These are phyloP conservation scores for Breviolum minutum DNA, from an alignment of 73 alveolate genomes.

Conservation along the genomic window DNA sequence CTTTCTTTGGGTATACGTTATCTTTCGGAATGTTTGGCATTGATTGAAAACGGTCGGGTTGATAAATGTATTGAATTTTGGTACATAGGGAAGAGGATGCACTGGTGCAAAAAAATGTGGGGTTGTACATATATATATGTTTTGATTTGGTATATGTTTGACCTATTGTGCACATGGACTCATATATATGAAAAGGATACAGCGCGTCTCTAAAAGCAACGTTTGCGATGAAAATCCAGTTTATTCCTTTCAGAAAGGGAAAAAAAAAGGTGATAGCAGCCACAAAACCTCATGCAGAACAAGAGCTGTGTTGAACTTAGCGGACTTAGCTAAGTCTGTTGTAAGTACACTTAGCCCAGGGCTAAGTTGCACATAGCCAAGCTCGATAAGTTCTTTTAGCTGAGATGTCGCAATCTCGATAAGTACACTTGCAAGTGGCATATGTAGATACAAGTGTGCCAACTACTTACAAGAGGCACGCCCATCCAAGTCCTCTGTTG, in stretches of 20 bases:
- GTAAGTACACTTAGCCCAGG: neutral
- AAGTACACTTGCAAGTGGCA: neutral
- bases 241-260: too few species aligned
- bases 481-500: conserved; percentile 6
- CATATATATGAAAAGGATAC: neutral
- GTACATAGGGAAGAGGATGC: too few species aligned
- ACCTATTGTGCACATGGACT: too few species aligned
- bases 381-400: neutral
- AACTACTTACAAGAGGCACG: neutral
- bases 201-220: neutral
- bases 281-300: neutral
- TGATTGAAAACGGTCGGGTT: too few species aligned
- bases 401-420: neutral
- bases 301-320: neutral
- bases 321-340: neutral
- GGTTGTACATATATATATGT: too few species aligned
- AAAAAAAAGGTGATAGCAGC: neutral
- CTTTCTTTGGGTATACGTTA: too few species aligned
- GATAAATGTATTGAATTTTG: too few species aligned
- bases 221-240: neutral
- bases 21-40: too few species aligned
- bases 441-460: neutral
- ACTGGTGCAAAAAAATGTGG: too few species aligned
- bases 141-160: too few species aligned
- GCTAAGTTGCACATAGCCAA: neutral